Evolutionary conservation across 139 green algal genomes (phyloP), one percentile per base, ranked within the genome.

Genomic region (Chlorella sp.): DNA sequence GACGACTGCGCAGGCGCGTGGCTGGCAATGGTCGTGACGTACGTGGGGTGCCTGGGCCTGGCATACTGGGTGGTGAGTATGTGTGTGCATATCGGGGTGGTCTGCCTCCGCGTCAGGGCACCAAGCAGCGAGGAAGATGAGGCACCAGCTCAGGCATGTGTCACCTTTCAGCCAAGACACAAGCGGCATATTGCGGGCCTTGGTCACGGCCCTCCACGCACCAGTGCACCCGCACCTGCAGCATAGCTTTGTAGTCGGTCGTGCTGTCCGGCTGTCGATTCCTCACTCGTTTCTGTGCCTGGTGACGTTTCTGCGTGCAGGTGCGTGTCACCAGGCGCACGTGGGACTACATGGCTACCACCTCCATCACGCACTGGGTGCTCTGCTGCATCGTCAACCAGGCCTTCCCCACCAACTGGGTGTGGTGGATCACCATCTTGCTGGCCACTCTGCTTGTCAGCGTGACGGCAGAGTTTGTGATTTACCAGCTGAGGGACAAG

Each of bases 381-480:
- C 55, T 87, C 22, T 82, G 75, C 66, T 81, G 78, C 70, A 68
- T 80, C 74, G 77, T 87, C 22, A 85, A 85, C 35, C 75, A 77
- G 62, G 68, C 73, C 0, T 87, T 83, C 49, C 82, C 82, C 0
- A 50, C 72, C 0, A 87, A 87, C 62, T 87, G 82, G 82, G 77
- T 87, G 14, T 87, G 82, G 82, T 87, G 82, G 82, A 2, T 85
- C 5, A 87, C 82, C 1, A n/a, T 85, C 0, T 30, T 81, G 23
- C 24, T 87, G n/a, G 67, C 49, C 35, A 78, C 33, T 0, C 2
- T 60, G 1, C 30, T 74, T 2, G 3, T 87, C 24, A 78, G 69
- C 31, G 2, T 80, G 30, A 29, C 49, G 30, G 63, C 76, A 0
- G 82, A 85, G 76, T 20, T 87, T 2, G 31, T 65, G 24, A 85